Base-by-base conservation (phyloP, 495 filamentous ascomycete genomes). In the Aspergillus haitiensis region DNA sequence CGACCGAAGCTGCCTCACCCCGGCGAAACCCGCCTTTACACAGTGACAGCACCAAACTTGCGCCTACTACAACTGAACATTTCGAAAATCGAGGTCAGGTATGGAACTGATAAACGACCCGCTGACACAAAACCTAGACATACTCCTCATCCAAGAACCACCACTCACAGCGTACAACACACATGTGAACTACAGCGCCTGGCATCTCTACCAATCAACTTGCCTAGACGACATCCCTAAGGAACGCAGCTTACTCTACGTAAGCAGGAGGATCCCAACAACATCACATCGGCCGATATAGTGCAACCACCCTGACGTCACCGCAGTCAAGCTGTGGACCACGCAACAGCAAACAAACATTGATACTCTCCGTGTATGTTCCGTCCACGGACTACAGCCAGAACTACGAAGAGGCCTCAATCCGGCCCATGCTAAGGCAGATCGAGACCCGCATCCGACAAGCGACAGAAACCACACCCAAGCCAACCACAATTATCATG, bases 91-190 rank as follows among this genome's bases (percentile, higher is more conserved):
- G 0, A 59, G 60, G 47, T 36, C 62, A 52, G 52, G 64, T 27
- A 71, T 73, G 48, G 65, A 73, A 47, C 64, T 73, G 8, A 69
- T 73, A 44, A 73, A 73, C 40, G 59, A 73, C 34, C 62, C 42
- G 15, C 35, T 68, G 8, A 73, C 37, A 21, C 59, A 71, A 46
- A 59, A 62, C 36, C 59, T 73, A 3, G 65, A 71, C 40, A 31
- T 73, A 0, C 54, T 71, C 4, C 49, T 71, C 13, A 73, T 73
- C 56, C 61, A 73, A 39, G 65, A 70, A 55, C 67, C 59, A 31
- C 65, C 62, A 6, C 61, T 64, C 32, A 67, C 63, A 5, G 56
- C 53, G 0, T 72, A 66, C 39, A 55, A 45, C 12, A 69, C 64
- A 13, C 47, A 68, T 55, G 57, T 72, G 12, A 72, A 70, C 37